Base-by-base conservation (phyloP, 257 asterid species). In the Solanum dulcamara region DNA sequence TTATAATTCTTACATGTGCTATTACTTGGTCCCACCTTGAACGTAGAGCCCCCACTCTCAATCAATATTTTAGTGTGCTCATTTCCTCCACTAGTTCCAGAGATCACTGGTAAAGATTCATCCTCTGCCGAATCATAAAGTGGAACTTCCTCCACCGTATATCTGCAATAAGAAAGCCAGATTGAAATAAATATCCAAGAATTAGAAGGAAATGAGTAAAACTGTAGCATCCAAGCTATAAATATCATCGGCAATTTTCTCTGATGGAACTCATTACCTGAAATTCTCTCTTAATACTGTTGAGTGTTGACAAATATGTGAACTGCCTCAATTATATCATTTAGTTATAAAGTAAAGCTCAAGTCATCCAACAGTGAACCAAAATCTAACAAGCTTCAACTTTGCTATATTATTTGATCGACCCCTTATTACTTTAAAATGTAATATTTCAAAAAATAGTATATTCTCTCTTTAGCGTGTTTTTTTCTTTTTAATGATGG, bases 41-140 rank as follows among this genome's bases (percentile, higher is more conserved):
- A 60, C 48, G 80, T 93, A 70, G 90, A 62, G 66, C 85, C 91
- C 64, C 67, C 85, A 18, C 12, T 83, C 55, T 72, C 87, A 88
- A 87, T 89, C 44, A 80, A 66, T 72, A 85, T 79, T 66, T 42
- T 81, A 42, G 93, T 30, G 84, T 86, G 79, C 85, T 85, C 87
- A 86, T 62, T 86, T 84, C 72, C 87, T 20, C 59, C 85, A 38
- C 79, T 57, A 83, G 91, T 68, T 84, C 80, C 81, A 66, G 88
- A 85, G 82, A 91, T 84, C 80, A 68, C 87, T 26, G 88, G 90
- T 62, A 90, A 87, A 81, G 92, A 92, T 64, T 93, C 98, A 89
- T 95, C 99, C 89, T 97, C 98, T 85, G 94, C 98, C 81, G 99
- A 97, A 85, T 97, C 99, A 75, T 97, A 95, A 62, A 97, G 91